These are phyloP conservation scores for Rhododendron griersonianum DNA, from an alignment of 148 eudicot species.

Conservation along the genomic window DNA sequence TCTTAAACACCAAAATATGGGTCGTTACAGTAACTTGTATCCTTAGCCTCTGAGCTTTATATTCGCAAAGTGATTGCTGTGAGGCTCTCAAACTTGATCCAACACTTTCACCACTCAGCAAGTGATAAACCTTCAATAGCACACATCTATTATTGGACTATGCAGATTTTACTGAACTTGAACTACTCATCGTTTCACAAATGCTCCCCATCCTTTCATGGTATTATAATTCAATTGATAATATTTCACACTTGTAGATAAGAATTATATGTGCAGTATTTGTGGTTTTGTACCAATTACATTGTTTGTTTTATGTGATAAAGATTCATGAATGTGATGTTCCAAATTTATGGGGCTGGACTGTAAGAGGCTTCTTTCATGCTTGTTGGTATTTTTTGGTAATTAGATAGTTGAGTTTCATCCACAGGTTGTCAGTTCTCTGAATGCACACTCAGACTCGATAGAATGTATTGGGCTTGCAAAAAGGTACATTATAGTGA, in stretches of 20 bases:
- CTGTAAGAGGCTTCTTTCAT: neutral
- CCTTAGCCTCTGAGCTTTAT: neutral
- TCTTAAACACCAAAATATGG: neutral
- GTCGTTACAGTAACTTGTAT: neutral
- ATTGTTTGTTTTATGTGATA: neutral
- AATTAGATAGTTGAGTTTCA: slow-evolving; percentile 1
- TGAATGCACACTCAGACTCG: slow-evolving; percentile 69
- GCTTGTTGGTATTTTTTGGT: neutral
- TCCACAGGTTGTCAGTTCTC: slow-evolving; percentile 69
- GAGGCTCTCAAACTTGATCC: neutral
- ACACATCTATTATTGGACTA: neutral
- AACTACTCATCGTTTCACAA: neutral
- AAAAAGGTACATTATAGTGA: slow-evolving; percentile 38
- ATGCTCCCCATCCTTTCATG: neutral
- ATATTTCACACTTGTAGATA: neutral
- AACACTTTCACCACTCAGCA: neutral
- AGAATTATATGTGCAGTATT: neutral
- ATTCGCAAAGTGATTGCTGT: neutral
- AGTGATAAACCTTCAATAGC: neutral
- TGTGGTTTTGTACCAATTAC: neutral
- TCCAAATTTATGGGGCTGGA: neutral
- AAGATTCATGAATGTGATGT: neutral
- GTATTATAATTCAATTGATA: neutral
- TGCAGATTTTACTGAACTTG: neutral
- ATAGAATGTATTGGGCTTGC: slow-evolving; percentile 77